Percentiles rank a stretch among this genome's conserved stretches.
These are phyloP conservation scores for Geosmithia putterillii DNA, from an alignment of 2,329 filamentous ascomycete genomes.

Conservation along the genomic window DNA sequence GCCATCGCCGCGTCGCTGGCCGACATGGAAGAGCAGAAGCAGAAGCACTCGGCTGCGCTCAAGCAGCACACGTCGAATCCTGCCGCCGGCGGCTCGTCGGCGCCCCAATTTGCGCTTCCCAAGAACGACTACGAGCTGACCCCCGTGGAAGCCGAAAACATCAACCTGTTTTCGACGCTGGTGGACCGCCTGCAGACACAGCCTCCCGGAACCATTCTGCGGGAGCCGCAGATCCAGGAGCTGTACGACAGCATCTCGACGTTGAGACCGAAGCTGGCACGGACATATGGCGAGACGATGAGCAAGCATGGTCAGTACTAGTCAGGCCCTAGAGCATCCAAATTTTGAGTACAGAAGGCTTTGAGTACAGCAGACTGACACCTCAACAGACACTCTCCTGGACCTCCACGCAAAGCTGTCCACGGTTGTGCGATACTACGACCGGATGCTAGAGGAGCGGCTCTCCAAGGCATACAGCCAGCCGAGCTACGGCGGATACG, in stretches of 20 bases:
- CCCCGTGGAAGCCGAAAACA: conserved; percentile 90
- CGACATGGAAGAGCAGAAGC: conserved; percentile 98
- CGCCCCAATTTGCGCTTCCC: conserved; percentile 43
- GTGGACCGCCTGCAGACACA: conserved; percentile 93
- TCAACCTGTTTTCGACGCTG: conserved; percentile 87
- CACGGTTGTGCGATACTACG: conserved; percentile 93
- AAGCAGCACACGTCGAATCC: conserved; percentile 59
- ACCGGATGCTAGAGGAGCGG: conserved; percentile 93
- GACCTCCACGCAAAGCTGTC: conserved; percentile 92
- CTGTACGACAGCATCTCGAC: conserved; percentile 95
- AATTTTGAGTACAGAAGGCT: too few relatives aligned
- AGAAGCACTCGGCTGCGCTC: conserved; percentile 70
- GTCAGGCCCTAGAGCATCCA: too few relatives aligned
- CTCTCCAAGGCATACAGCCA: conserved; percentile 87
- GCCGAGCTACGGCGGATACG: conserved; percentile 57
- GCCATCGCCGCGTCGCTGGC: conserved; percentile 90
- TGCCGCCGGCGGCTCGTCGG: conserved; percentile 16
- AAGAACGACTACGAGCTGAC: conserved; percentile 94
- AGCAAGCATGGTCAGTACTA: conserved; percentile 80
- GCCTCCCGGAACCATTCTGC: conserved; percentile 86
- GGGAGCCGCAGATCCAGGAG: conserved; percentile 96
- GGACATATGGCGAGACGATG: conserved; percentile 98
- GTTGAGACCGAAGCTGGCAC: conserved; percentile 80
- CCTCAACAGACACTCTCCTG: conserved; percentile 63
- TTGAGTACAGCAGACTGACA: too few relatives aligned